Base-by-base conservation (phyloP, 1,284 basidiomycete genomes). In the Rhodotorula sp. region DNA sequence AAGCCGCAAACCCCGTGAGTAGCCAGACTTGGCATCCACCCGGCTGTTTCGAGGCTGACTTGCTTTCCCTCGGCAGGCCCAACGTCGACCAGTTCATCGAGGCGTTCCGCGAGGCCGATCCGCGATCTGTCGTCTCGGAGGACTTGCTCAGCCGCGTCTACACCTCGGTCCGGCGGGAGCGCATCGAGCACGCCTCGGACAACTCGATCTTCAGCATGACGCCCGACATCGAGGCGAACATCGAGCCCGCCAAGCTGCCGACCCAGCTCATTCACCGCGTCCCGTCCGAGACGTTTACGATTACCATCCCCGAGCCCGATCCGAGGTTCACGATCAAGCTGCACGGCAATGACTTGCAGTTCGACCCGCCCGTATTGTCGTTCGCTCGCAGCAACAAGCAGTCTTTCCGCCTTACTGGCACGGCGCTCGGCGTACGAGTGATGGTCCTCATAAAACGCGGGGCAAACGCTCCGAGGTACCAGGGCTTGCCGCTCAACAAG, bases 391-490 rank as follows among this genome's bases (percentile, higher is more conserved):
- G 88, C 0, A 82, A 86, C 2, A 88, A 91, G 76, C 88, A 86
- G n/a, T 89, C 90, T 8, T 97, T 97, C 84, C 87, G 90, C 59
- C 86, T 96, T 49, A 92, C 86, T 20, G 92, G 92, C 15, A 86
- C 84, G 4, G 85, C 87, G 11, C 84, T 96, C n/a, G 94, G 94
- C 24, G 60, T 68, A 3, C 80, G 85, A 29, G 90, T 90, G 79
- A 87, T 87, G 44, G 86, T 95, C 76, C 88, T 96, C 83, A 85
- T 88, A 77, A 86, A 91, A 59, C 84, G 87, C 54, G 92, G 94
- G 2, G 82, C 86, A 20, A 91, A 90, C 79, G 90, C 93, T 0
- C 82, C 90, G 51, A 84, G 86, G 59, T 97, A 96, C 79, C 83
- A 86, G 1, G 88, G 89, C 27, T 81, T 97, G 36, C 90, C 92